Evolutionary conservation across 2,329 filamentous ascomycete genomes (phyloP).

Genomic region (Phialemonium atrogriseum): DNA sequence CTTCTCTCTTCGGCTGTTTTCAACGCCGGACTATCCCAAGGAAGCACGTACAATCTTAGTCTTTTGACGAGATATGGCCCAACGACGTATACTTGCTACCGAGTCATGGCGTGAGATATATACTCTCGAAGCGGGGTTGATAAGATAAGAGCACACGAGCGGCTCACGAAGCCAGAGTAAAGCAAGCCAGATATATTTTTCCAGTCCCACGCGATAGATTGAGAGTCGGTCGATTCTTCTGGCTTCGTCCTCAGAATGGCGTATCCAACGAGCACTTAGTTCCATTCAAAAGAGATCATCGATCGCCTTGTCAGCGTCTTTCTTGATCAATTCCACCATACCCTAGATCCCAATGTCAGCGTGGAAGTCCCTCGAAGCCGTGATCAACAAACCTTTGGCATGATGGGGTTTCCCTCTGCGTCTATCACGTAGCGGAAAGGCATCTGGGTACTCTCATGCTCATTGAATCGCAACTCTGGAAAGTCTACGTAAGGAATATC

Average conservation of each 20-base stretch:
- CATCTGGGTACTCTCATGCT: slow-evolving; percentile 94
- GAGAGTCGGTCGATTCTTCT: no score
- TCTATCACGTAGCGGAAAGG: slow-evolving; percentile 90
- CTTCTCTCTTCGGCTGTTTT: no score
- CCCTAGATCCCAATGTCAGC: slow-evolving; percentile 47
- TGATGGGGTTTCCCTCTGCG: slow-evolving; percentile 68
- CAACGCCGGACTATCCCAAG: no score
- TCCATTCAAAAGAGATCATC: slow-evolving; percentile 75
- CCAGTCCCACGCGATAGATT: no score
- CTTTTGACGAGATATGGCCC: no score
- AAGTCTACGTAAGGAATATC: slow-evolving; percentile 78
- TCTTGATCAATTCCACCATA: slow-evolving; percentile 89
- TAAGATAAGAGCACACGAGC: slow-evolving; percentile 15
- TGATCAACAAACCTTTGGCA: slow-evolving; percentile 65
- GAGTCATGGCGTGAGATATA: not conserved
- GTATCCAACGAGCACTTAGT: no score
- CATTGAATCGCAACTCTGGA: slow-evolving; percentile 81
- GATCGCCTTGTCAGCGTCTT: slow-evolving; percentile 88
- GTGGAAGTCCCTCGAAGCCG: not conserved
- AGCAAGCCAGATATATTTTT: not conserved
- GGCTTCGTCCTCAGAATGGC: no score
- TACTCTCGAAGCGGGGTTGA: slow-evolving; percentile 9
- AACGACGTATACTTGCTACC: no score
- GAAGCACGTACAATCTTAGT: no score
- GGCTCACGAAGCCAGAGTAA: not conserved